Evolutionary conservation across 2,329 filamentous ascomycete genomes (phyloP).

Genomic region (Hypocrella siamensis): DNA sequence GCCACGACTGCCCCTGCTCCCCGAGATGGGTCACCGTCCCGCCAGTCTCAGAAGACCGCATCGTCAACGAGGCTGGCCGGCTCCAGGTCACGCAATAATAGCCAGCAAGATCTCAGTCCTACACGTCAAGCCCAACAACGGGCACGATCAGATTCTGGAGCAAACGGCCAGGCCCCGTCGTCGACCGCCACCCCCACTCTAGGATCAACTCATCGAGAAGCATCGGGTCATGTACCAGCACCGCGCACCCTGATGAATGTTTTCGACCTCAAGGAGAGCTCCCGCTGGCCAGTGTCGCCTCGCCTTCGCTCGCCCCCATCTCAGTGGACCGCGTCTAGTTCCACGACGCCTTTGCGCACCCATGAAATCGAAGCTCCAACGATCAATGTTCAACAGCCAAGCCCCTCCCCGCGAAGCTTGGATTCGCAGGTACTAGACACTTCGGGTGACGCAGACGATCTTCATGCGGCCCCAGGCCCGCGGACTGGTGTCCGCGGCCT

Average conservation of each 20-base stretch:
- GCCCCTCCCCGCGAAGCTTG: slow-evolving; percentile 28
- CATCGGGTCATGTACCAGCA: slow-evolving; percentile 41
- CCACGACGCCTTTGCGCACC: slow-evolving; percentile 24
- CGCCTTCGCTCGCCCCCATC: slow-evolving; percentile 66
- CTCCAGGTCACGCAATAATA: slow-evolving; percentile 48
- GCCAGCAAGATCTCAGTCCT: slow-evolving; percentile 47
- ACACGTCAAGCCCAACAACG: slow-evolving; percentile 32
- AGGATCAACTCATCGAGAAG: slow-evolving; percentile 43
- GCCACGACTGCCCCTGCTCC: slow-evolving; percentile 23
- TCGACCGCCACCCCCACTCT: slow-evolving; percentile 52
- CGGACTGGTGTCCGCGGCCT: slow-evolving; percentile 46
- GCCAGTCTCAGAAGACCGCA: slow-evolving; percentile 20
- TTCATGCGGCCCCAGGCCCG: slow-evolving; percentile 31
- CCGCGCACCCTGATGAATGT: slow-evolving; percentile 44
- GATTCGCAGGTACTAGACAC: slow-evolving; percentile 20
- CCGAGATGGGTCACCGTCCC: slow-evolving; percentile 32
- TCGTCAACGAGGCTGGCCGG: slow-evolving; percentile 19
- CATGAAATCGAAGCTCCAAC: slow-evolving; percentile 33
- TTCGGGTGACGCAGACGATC: slow-evolving; percentile 39
- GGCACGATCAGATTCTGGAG: slow-evolving; percentile 40
- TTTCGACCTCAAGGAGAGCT: slow-evolving; percentile 38
- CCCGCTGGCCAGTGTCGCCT: slow-evolving; percentile 64
- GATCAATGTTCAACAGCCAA: slow-evolving; percentile 37
- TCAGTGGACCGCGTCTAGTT: slow-evolving; percentile 28
- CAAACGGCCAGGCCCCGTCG: slow-evolving; percentile 52